These are phyloP conservation scores for Pleurotus tuoliensis DNA, from an alignment of 768 basidiomycete species.

Conservation along the genomic window DNA sequence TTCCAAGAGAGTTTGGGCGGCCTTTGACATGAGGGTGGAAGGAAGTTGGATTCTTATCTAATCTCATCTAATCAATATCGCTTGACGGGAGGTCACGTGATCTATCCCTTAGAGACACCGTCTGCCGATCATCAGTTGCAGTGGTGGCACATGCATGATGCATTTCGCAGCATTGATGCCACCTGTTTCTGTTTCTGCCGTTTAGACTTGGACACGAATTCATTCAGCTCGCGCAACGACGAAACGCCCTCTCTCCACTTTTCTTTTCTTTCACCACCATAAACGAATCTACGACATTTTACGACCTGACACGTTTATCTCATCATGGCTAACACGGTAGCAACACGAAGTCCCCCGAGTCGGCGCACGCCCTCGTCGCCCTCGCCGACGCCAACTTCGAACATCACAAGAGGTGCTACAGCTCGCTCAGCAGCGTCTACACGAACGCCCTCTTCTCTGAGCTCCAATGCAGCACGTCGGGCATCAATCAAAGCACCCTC, in stretches of 20 bases:
- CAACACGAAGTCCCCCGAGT: constrained; percentile 41
- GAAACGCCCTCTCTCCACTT: neutral
- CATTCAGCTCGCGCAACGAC: no score
- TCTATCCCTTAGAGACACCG: neutral
- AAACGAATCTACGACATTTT: neutral
- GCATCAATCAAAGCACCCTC: constrained; percentile 45
- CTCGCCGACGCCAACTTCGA: constrained; percentile 36
- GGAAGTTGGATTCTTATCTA: no score
- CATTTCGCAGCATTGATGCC: constrained; percentile 6
- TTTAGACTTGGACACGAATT: neutral
- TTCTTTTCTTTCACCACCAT: neutral
- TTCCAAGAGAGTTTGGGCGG: constrained; percentile 21
- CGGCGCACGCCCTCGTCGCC: constrained; percentile 42
- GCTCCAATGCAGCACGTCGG: constrained; percentile 44
- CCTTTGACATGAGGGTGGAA: neutral
- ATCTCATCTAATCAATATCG: neutral
- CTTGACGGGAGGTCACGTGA: neutral
- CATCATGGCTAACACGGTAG: constrained; percentile 42
- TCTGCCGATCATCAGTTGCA: neutral
- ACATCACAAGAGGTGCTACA: constrained; percentile 49
- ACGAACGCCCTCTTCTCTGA: constrained; percentile 50
- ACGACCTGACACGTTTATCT: constrained; percentile 3
- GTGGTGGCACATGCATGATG: constrained; percentile 6
- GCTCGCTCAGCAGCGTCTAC: constrained; percentile 64
- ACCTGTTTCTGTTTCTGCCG: constrained; percentile 2